These are phyloP conservation scores for Ceratocystis cacaofunesta DNA, from an alignment of 2,329 filamentous ascomycete species.

Conservation along the genomic window DNA sequence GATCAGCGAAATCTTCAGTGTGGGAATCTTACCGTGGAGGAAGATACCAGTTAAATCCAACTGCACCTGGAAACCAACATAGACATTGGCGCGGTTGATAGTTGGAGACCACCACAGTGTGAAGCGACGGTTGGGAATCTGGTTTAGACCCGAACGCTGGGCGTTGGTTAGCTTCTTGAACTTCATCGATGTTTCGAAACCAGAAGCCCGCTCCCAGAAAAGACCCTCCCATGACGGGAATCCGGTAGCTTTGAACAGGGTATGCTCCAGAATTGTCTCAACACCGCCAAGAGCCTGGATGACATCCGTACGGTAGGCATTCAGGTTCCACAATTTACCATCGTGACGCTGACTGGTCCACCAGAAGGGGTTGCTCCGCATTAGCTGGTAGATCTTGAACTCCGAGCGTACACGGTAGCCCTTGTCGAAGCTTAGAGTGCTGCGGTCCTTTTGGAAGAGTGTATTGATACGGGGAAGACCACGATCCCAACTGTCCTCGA, in stretches of 20 bases:
- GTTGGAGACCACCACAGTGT: conserved; percentile 95
- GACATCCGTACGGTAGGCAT: conserved; percentile 88
- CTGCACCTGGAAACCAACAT: conserved; percentile 98
- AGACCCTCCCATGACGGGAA: conserved; percentile 95
- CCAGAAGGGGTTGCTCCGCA: conserved; percentile 99
- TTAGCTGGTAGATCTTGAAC: conserved; percentile 96
- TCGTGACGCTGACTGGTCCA: conserved; percentile 97
- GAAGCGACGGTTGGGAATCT: conserved; percentile 97
- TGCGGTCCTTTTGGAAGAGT: conserved; percentile 94
- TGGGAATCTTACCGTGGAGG: conserved; percentile 97
- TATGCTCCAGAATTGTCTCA: conserved; percentile 94
- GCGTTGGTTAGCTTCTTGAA: conserved; percentile 99
- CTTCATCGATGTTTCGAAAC: conserved; percentile 61
- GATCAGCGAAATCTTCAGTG: conserved; percentile 91
- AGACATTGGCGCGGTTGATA: conserved; percentile 91
- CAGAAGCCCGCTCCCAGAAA: conserved; percentile 63
- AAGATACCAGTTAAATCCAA: conserved; percentile 97
- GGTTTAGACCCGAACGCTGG: conserved; percentile 89
- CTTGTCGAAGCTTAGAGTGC: conserved; percentile 95
- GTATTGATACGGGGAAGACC: conserved; percentile 97
- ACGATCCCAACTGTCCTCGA: conserved; percentile 97
- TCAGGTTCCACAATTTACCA: conserved; percentile 93
- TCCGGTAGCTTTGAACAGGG: conserved; percentile 88
- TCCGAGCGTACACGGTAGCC: conserved; percentile 90
- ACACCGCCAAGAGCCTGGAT: conserved; percentile 94